Evolutionary conservation across 1,284 basidiomycete species (phyloP).

Genomic region (Tremellales sp.): DNA sequence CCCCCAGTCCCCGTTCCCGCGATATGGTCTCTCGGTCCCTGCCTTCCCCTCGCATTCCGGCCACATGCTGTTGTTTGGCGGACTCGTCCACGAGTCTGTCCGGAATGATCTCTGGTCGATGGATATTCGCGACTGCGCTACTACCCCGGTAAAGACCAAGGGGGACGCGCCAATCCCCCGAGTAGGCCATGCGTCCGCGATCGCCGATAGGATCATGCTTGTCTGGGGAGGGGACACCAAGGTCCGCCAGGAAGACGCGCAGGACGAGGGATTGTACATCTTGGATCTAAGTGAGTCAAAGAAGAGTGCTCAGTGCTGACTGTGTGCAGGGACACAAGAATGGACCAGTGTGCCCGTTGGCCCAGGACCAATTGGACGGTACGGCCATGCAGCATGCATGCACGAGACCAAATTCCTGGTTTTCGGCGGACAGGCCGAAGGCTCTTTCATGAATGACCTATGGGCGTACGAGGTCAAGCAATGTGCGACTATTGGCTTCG

Average conservation of each 20-base stretch:
- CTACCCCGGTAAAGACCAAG: conserved; percentile 75
- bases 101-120: conserved; percentile 93
- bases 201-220: conserved; percentile 92
- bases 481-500: conserved; percentile 55
- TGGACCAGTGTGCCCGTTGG: conserved; percentile 83
- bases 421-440: conserved; percentile 96
- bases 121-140: conserved; percentile 71
- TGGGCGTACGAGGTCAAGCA: conserved; percentile 97
- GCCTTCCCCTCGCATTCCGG: conserved; percentile 72
- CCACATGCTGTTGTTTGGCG: conserved; percentile 95
- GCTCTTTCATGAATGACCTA: conserved; percentile 90
- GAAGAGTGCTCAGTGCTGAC: conserved; percentile 8
- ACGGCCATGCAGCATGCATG: conserved; percentile 95
- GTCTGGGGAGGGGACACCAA: conserved; percentile 98
- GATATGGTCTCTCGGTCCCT: conserved; percentile 96
- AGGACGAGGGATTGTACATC: conserved; percentile 93
- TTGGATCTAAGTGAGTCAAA: conserved; percentile 81
- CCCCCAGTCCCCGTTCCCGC: conserved; percentile 70
- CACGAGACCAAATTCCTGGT: conserved; percentile 87
- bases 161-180: conserved; percentile 86
- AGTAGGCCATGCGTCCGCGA: conserved; percentile 92
- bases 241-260: conserved; percentile 67
- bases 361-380: conserved; percentile 76
- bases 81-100: conserved; percentile 85
- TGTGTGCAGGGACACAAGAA: conserved; percentile 68